Evolutionary conservation across 2,329 filamentous ascomycete species (phyloP).

Genomic region (Drechslerella dactyloides): DNA sequence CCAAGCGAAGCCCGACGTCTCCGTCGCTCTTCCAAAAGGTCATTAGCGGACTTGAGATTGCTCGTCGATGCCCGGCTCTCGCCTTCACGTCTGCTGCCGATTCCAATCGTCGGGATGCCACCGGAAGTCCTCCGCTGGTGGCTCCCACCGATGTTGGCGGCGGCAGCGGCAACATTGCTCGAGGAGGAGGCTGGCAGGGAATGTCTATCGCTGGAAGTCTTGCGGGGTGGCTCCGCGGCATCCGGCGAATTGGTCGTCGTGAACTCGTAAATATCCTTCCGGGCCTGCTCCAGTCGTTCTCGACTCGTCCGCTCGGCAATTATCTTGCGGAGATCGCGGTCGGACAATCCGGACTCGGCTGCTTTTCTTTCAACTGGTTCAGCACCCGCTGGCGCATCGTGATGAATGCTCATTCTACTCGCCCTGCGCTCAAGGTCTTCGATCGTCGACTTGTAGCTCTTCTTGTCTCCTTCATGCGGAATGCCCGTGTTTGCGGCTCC

Average conservation of each 20-base stretch:
- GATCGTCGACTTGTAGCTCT: slow-evolving; percentile 14
- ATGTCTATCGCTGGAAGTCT: slow-evolving; percentile 15
- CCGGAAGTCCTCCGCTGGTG: slow-evolving; percentile 43
- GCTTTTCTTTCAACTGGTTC: slow-evolving; percentile 12
- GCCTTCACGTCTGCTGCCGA: slow-evolving; percentile 23
- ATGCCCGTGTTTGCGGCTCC: no score
- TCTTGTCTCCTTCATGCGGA: slow-evolving; percentile 8
- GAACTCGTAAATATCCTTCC: slow-evolving; percentile 40
- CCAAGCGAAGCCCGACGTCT: slow-evolving; percentile 33
- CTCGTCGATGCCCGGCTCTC: slow-evolving; percentile 7
- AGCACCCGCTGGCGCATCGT: slow-evolving; percentile 12
- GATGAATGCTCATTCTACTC: slow-evolving; percentile 41
- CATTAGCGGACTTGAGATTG: slow-evolving; percentile 37
- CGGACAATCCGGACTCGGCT: slow-evolving; percentile 12
- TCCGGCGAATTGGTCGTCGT: slow-evolving; percentile 26
- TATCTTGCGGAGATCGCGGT: slow-evolving; percentile 34
- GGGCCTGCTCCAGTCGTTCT: slow-evolving; percentile 26
- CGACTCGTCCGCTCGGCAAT: slow-evolving; percentile 22
- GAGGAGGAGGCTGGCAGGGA: neutral
- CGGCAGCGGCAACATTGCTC: neutral
- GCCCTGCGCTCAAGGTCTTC: slow-evolving; percentile 37
- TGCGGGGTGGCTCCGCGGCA: slow-evolving; percentile 11
- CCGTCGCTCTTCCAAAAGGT: slow-evolving; percentile 42
- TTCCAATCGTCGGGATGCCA: slow-evolving; percentile 29
- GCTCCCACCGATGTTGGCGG: slow-evolving; percentile 10